These are phyloP conservation scores for Zygosaccharomyces rouxii DNA, from an alignment of 805 yeast species.

Conservation along the genomic window DNA sequence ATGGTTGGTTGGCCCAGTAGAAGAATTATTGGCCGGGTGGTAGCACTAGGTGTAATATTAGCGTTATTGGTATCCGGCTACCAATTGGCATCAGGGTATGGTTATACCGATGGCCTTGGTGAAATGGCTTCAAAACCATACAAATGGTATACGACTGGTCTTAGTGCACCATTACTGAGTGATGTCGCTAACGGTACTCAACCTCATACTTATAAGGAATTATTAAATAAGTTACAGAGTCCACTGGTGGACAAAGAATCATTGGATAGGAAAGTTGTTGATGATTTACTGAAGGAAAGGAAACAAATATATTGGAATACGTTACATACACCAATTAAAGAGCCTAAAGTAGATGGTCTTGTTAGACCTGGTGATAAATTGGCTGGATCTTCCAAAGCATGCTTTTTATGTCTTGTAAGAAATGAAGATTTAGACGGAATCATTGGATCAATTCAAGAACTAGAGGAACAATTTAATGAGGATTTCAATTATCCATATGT, in stretches of 20 bases:
- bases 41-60: slow-evolving; percentile 1
- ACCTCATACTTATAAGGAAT: not conserved
- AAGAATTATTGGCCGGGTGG: slow-evolving; percentile 2
- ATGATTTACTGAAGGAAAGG: slow-evolving; percentile 30
- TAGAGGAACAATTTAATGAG: slow-evolving; percentile 61
- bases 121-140: slow-evolving; percentile 6
- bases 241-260: slow-evolving; percentile 21
- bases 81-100: slow-evolving; percentile 4
- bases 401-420: slow-evolving; percentile 67
- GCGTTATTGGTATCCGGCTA: slow-evolving; percentile 1
- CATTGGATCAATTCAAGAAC: slow-evolving; percentile 48
- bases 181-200: not conserved
- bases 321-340: slow-evolving; percentile 38
- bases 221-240: slow-evolving; percentile 12
- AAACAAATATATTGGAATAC: slow-evolving; percentile 37
- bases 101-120: not conserved
- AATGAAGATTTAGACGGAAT: slow-evolving; percentile 54
- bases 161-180: not conserved
- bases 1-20: slow-evolving; percentile 4
- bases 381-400: slow-evolving; percentile 59
- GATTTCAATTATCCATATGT: slow-evolving; percentile 80
- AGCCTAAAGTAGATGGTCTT: slow-evolving; percentile 44
- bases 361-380: slow-evolving; percentile 25
- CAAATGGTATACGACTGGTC: not conserved
- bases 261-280: slow-evolving; percentile 11